Evolutionary conservation across 2,329 filamentous ascomycete genomes (phyloP).

Genomic region (Xylaria arbuscula): DNA sequence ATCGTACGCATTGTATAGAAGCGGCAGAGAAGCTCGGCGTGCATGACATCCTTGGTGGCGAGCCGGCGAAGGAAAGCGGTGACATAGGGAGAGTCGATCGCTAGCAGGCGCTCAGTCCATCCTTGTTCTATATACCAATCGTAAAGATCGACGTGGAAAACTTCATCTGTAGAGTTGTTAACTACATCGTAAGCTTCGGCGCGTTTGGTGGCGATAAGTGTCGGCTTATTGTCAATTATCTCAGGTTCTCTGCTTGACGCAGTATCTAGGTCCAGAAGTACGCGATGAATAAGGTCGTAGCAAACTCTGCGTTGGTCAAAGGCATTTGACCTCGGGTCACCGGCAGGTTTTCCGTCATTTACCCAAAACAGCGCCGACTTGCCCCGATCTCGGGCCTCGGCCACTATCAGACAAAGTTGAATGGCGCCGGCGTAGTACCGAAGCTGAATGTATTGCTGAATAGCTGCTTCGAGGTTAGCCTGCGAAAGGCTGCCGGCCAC

Average conservation of each 20-base stretch:
- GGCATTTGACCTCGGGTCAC: slow-evolving; percentile 74
- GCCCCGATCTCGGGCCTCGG: slow-evolving; percentile 84
- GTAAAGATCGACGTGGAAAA: slow-evolving; percentile 96
- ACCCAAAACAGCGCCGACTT: slow-evolving; percentile 89
- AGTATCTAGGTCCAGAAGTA: slow-evolving; percentile 80
- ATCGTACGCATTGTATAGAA: slow-evolving; percentile 88
- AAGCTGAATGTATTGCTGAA: slow-evolving; percentile 81
- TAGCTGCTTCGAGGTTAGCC: slow-evolving; percentile 81
- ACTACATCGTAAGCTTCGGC: slow-evolving; percentile 92
- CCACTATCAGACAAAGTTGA: slow-evolving; percentile 84
- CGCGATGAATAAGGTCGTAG: slow-evolving; percentile 88
- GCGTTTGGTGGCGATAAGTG: slow-evolving; percentile 79
- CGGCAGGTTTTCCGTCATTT: slow-evolving; percentile 79
- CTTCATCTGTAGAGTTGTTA: slow-evolving; percentile 86
- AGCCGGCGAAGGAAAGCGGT: slow-evolving; percentile 85
- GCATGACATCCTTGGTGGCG: slow-evolving; percentile 75
- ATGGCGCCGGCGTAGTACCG: slow-evolving; percentile 96
- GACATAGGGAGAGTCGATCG: slow-evolving; percentile 86
- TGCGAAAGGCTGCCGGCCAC: slow-evolving; percentile 85
- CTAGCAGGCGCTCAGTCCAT: slow-evolving; percentile 86
- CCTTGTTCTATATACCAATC: slow-evolving; percentile 94
- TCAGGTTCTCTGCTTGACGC: slow-evolving; percentile 76
- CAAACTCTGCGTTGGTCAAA: slow-evolving; percentile 80
- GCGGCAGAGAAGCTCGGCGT: slow-evolving; percentile 91
- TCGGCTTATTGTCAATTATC: slow-evolving; percentile 80